Conservation (phyloP, 768 basidiomycete genomes). For the Dacryopinax spathularia region DNA sequence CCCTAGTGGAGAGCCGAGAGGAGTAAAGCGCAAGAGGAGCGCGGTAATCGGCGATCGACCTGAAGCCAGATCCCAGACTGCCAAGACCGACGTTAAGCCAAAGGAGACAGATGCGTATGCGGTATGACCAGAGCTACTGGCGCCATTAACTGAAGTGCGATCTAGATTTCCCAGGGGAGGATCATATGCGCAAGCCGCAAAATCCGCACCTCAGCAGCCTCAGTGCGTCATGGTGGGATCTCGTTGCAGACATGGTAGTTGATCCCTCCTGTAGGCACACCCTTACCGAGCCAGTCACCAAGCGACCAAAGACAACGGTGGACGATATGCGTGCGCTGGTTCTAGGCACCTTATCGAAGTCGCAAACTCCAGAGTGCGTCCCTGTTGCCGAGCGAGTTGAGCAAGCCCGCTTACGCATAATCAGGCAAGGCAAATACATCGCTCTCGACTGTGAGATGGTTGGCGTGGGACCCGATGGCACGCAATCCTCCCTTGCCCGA, state of each 20-base stretch:
- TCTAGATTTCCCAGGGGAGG: neutral
- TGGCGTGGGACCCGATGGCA: conserved; percentile 71
- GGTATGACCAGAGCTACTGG: too few relatives aligned
- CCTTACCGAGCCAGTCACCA: neutral
- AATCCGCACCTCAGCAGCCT: neutral
- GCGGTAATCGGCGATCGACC: too few relatives aligned
- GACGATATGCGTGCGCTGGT: neutral
- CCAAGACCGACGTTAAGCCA: too few relatives aligned
- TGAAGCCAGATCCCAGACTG: too few relatives aligned
- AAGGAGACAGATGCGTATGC: too few relatives aligned
- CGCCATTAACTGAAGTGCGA: neutral
- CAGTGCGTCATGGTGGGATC: neutral
- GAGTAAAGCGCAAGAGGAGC: neutral
- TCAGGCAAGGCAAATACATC: conserved; percentile 56
- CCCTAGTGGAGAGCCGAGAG: neutral
- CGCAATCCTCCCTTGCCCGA: conserved; percentile 72
- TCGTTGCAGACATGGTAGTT: too few relatives aligned
- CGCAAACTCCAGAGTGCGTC: neutral
- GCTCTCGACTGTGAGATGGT: conserved; percentile 98
- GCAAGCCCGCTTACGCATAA: neutral
- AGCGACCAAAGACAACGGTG: neutral
- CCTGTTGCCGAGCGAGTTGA: neutral
- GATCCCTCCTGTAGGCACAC: too few relatives aligned
- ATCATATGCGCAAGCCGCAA: neutral
- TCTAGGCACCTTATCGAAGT: neutral